Conservation (phyloP, 345 rosid genomes). For the Capsella bursapastoris region DNA sequence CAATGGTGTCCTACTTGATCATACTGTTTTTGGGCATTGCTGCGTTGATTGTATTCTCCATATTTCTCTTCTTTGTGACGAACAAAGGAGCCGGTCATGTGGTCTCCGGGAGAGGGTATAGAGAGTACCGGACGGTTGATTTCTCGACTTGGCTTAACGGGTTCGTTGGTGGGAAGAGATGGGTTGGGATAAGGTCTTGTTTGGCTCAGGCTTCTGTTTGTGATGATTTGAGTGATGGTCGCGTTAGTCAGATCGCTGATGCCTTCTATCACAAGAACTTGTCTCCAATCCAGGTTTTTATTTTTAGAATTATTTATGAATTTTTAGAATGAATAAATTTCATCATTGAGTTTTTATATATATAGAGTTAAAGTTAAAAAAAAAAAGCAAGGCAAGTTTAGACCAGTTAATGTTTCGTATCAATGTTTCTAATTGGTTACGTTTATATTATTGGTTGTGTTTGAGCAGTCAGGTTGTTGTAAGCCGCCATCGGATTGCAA, state of each 20-base stretch:
- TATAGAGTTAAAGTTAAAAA: no score
- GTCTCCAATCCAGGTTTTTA: conserved; percentile 46
- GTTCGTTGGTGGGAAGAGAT: conserved; percentile 44
- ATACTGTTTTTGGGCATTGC: conserved; percentile 36
- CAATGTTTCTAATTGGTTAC: not conserved
- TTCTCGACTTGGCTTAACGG: conserved; percentile 46
- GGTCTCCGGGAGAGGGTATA: conserved; percentile 45
- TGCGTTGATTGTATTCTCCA: conserved; percentile 35
- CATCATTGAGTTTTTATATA: not conserved
- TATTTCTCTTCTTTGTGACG: conserved; percentile 46
- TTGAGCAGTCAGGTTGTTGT: conserved; percentile 71
- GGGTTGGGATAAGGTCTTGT: conserved; percentile 46
- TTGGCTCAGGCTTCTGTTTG: conserved; percentile 46
- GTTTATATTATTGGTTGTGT: not conserved
- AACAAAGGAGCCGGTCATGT: conserved; percentile 47
- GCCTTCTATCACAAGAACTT: conserved; percentile 45
- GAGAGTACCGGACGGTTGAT: conserved; percentile 42
- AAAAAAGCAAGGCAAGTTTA: no score
- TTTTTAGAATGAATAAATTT: not conserved
- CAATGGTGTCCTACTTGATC: conserved; percentile 40
- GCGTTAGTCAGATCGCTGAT: conserved; percentile 44
- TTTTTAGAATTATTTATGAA: not conserved
- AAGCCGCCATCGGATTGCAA: conserved; percentile 65
- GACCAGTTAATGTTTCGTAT: no score
- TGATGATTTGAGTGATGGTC: conserved; percentile 37